Evolutionary conservation across 306 rosid genomes (phyloP).

Genomic region (Cicer cuneatum): DNA sequence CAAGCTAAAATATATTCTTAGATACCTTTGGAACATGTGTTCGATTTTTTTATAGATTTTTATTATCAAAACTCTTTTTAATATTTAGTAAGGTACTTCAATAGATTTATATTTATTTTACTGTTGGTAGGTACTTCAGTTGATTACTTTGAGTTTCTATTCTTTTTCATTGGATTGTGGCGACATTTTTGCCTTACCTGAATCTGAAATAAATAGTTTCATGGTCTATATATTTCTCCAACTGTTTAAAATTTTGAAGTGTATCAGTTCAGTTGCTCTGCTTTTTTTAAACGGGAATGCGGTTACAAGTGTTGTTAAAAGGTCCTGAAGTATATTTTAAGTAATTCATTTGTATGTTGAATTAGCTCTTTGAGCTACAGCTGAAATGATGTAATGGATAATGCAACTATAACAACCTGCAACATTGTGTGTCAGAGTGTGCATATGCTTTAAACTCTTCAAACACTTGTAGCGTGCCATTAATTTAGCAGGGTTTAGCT

Average conservation of each 20-base stretch:
- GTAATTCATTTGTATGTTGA: neutral
- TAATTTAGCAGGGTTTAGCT: neutral
- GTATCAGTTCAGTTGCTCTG: constrained; percentile 3
- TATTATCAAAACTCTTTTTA: constrained; percentile 19
- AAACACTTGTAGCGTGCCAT: neutral
- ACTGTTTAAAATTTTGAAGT: constrained; percentile 5
- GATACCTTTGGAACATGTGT: constrained; percentile 13
- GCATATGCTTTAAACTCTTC: too few species aligned
- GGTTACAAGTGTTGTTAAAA: neutral
- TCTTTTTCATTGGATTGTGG: neutral
- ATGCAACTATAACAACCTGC: neutral
- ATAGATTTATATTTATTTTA: constrained; percentile 17
- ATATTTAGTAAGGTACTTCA: constrained; percentile 38
- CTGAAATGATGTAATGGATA: neutral
- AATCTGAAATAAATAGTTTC: constrained; percentile 34
- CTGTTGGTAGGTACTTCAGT: constrained; percentile 14
- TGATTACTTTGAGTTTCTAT: constrained; percentile 34
- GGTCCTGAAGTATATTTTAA: neutral
- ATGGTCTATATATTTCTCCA: constrained; percentile 10
- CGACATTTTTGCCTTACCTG: constrained; percentile 34
- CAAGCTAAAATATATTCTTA: constrained; percentile 11
- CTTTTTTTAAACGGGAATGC: neutral
- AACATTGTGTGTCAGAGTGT: neutral
- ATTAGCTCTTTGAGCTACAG: neutral
- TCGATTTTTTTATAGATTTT: constrained; percentile 43